Base-by-base conservation (phyloP, 495 filamentous ascomycete genomes). In the Xylaria longipes region DNA sequence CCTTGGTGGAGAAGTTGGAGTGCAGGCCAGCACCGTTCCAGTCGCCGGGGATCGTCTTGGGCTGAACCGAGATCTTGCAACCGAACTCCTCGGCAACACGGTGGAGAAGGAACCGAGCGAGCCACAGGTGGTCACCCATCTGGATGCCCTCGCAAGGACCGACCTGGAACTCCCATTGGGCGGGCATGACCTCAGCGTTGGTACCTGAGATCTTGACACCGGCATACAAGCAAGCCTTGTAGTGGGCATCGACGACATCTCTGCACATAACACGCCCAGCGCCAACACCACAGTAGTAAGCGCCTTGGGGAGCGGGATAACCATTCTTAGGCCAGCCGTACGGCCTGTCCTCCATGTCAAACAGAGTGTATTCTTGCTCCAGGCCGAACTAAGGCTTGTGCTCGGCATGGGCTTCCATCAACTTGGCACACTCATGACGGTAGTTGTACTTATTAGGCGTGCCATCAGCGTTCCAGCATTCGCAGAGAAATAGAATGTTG, bases 1-100 rank as follows among this genome's bases (percentile, higher is more conserved):
- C 88, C 82, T 89, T 88, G 78, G 92, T 93, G 48, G 93, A 97
- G 80, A 97, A 94, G 88, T 98, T 95, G 74, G 73, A 80, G 90
- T 99, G 96, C 52, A 99, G 94, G 86, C 96, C 96, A 72, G 96
- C 95, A 81, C 96, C 97, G 89, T 99, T 99, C 96, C 96, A 99
- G 86, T 98, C 94, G 80, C 96, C 96, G 73, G 94, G 93, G 82
- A 99, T 97, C 75, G 96, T 96, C 91, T 99, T 99, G 80, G 96
- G 96, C 79, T 94, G 89, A 84, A 98, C 93, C 60, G 96, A 97
- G 73, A 98, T 94, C 88, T 94, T 94, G 83, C 91, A 94, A 82
- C 96, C 96, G 79, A 97, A 98, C 79, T 98, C 96, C 81, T 99
- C 96, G 71, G 97, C 93, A 72, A 98, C 93, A 74, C 96, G 94